phyloP scores from a whole-genome alignment of 768 basidiomycete species.

The Hortiboletus flavorubellus region DNA sequence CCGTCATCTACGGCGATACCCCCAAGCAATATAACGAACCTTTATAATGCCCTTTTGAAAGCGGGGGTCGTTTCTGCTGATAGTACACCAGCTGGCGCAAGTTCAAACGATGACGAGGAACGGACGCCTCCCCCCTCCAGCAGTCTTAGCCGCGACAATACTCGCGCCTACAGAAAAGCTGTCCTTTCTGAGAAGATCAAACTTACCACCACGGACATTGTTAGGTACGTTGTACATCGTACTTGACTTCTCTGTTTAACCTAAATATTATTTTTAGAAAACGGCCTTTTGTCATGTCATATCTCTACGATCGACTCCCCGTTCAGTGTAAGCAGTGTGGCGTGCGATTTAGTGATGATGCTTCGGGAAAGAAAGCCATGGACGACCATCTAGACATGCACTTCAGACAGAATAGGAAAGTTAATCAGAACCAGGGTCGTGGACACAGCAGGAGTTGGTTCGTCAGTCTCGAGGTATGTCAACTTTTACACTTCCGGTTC shows the following conservation, averaged over 20 bases:
- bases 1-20: conserved; percentile 22
- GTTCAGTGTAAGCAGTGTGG: conserved; percentile 94
- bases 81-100: conserved; percentile 50
- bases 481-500: neutral
- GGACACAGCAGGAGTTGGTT: conserved; percentile 93
- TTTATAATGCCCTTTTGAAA: conserved; percentile 68
- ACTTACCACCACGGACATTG: conserved; percentile 66
- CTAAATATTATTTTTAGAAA: conserved; percentile 30
- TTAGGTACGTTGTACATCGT: conserved; percentile 47
- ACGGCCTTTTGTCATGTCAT: conserved; percentile 56
- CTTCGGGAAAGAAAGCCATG: conserved; percentile 68
- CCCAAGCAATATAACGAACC: conserved; percentile 46
- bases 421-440: conserved; percentile 71
- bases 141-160: conserved; percentile 44
- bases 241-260: neutral
- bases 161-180: conserved; percentile 55
- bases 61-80: conserved; percentile 70
- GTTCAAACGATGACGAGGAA: conserved; percentile 29
- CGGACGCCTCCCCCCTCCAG: conserved; percentile 32
- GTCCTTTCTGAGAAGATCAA: conserved; percentile 60
- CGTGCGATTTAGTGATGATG: conserved; percentile 74
- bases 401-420: conserved; percentile 88
- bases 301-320: conserved; percentile 73
- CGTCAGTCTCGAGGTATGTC: conserved; percentile 70
- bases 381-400: conserved; percentile 95